Evolutionary conservation across 2,329 filamentous ascomycete species (phyloP).

Genomic region (Cladosporium sp.): DNA sequence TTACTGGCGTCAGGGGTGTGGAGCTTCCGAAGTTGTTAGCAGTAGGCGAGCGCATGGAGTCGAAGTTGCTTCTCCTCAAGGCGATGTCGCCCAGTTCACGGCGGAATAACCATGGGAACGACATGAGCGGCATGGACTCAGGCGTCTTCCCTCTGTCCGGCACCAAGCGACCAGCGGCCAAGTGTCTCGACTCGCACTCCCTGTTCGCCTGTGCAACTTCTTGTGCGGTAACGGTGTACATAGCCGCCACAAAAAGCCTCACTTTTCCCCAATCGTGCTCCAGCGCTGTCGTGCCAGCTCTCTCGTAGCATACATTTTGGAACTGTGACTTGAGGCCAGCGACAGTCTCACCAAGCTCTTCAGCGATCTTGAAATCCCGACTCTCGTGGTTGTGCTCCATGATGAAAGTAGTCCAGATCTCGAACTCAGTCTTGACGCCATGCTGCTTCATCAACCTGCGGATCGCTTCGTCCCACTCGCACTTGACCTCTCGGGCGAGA

Average conservation of each 20-base stretch:
- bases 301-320: conserved; percentile 63
- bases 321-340: conserved; percentile 68
- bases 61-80: conserved; percentile 34
- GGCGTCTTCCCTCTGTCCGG: conserved; percentile 42
- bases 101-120: conserved; percentile 90
- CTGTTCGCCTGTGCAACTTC: conserved; percentile 63
- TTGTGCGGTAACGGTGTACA: conserved; percentile 79
- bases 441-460: conserved; percentile 81
- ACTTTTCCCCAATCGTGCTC: conserved; percentile 56
- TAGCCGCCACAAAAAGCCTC: conserved; percentile 75
- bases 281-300: conserved; percentile 51
- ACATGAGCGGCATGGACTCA: conserved; percentile 74
- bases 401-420: conserved; percentile 85
- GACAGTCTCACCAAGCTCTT: conserved; percentile 73
- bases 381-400: conserved; percentile 70
- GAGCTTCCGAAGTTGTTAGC: not conserved
- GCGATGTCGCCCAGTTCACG: conserved; percentile 71
- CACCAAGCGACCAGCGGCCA: conserved; percentile 41
- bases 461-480: conserved; percentile 73
- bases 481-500: conserved; percentile 67
- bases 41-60: not conserved
- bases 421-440: conserved; percentile 83
- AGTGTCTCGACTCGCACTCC: conserved; percentile 47
- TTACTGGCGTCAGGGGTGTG: not conserved
- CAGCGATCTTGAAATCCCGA: conserved; percentile 81